Percentiles rank a stretch among this genome's conserved stretches.
These are phyloP conservation scores for Cylindrodendrum hubeiense DNA, from an alignment of 2,329 filamentous ascomycete genomes.

Conservation along the genomic window DNA sequence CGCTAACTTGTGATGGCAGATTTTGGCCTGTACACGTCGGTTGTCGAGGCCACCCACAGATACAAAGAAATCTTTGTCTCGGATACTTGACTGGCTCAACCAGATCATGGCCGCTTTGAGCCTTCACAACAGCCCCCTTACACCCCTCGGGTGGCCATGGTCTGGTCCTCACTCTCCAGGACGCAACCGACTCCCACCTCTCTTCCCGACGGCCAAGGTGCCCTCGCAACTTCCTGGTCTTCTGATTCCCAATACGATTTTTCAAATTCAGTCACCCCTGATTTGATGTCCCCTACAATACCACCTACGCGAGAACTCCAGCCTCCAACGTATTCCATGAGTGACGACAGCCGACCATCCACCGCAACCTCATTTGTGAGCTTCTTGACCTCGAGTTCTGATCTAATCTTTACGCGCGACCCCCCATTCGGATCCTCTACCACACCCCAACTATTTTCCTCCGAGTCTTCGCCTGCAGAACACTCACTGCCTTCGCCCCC, in stretches of 20 bases:
- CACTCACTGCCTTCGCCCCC: constrained; percentile 8
- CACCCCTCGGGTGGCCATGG: constrained; percentile 53
- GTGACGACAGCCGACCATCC: constrained; percentile 26
- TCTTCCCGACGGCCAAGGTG: constrained; percentile 17
- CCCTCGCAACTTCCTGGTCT: neutral
- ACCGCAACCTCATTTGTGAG: constrained; percentile 38
- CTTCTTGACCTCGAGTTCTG: constrained; percentile 38
- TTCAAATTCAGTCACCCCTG: constrained; percentile 24
- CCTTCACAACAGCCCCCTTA: constrained; percentile 31
- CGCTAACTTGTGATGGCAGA: constrained; percentile 63
- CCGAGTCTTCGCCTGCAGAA: neutral
- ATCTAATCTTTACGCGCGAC: constrained; percentile 29
- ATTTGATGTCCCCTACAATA: constrained; percentile 15
- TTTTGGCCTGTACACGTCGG: constrained; percentile 78
- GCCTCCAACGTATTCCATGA: neutral
- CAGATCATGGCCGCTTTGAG: constrained; percentile 43
- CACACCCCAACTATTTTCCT: neutral
- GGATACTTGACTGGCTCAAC: constrained; percentile 56
- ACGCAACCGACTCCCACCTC: constrained; percentile 6
- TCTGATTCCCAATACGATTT: constrained; percentile 14
- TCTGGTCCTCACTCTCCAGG: constrained; percentile 49
- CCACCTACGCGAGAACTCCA: constrained; percentile 19
- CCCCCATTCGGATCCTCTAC: constrained; percentile 19
- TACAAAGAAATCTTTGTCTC: constrained; percentile 84
- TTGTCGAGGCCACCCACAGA: constrained; percentile 88